A percentile compares a stretch with the other conserved stretches of the same genome.
These are phyloP conservation scores for Medicago ruthenica DNA, from an alignment of 306 rosid genomes.

Conservation along the genomic window DNA sequence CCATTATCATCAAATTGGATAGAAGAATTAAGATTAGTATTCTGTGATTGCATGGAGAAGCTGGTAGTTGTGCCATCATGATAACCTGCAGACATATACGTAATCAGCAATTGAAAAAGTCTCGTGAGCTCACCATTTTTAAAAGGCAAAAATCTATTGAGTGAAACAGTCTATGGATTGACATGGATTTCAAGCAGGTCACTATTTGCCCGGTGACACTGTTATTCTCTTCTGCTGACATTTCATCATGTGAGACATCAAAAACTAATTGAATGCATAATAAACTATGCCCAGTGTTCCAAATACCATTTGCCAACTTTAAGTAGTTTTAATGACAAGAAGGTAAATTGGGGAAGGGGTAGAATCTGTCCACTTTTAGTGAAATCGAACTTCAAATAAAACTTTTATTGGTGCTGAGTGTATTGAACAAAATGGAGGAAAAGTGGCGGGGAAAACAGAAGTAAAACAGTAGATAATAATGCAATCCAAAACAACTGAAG, in stretches of 20 bases:
- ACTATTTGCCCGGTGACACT: constrained; percentile 17
- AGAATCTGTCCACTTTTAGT: not conserved
- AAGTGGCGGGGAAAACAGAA: not conserved
- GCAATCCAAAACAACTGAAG: constrained; percentile 11
- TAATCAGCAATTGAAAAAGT: constrained; percentile 38
- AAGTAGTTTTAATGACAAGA: not conserved
- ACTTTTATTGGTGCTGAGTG: not conserved
- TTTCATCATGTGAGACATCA: constrained; percentile 6
- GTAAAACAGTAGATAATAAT: constrained; percentile 7
- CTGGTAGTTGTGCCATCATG: constrained; percentile 51
- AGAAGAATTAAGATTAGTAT: constrained; percentile 55
- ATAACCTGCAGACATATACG: constrained; percentile 60
- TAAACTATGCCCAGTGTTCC: constrained; percentile 2
- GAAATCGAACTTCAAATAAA: not conserved
- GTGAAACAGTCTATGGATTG: not conserved
- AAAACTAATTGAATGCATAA: not conserved
- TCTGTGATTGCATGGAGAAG: constrained; percentile 59
- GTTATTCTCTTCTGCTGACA: constrained; percentile 15
- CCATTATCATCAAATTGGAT: constrained; percentile 56
- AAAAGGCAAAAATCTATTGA: not conserved
- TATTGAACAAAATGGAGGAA: constrained; percentile 16
- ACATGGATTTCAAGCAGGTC: not conserved
- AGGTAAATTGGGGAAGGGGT: too few species aligned
- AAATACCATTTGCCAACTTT: not conserved
- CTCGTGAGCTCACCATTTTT: not conserved